Conservation (phyloP, 2,329 filamentous ascomycete genomes). For the Mycosphaerella arachidis region DNA sequence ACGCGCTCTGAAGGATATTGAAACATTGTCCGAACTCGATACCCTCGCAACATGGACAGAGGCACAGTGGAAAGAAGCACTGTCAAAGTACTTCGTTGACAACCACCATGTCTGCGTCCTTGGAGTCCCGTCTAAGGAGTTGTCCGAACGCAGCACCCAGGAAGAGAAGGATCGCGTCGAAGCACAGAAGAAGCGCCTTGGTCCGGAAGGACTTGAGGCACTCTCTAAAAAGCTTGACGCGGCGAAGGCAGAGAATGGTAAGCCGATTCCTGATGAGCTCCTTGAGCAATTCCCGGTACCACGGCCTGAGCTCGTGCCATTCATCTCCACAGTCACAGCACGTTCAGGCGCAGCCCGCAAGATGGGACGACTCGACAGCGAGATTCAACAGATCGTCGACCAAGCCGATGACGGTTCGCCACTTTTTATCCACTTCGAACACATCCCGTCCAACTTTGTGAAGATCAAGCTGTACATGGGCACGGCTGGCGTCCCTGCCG, state of each 20-base stretch:
- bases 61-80: constrained; percentile 73
- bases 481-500: constrained; percentile 70
- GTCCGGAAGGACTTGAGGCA: constrained; percentile 72
- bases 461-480: constrained; percentile 77
- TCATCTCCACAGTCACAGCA: constrained; percentile 82
- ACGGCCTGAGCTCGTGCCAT: constrained; percentile 84
- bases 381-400: constrained; percentile 73
- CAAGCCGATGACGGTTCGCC: constrained; percentile 56
- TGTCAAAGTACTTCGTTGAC: constrained; percentile 79
- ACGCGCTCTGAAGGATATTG: constrained; percentile 40
- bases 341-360: constrained; percentile 72
- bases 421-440: constrained; percentile 94
- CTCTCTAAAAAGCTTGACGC: constrained; percentile 71
- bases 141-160: constrained; percentile 75
- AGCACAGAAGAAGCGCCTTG: constrained; percentile 72
- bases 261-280: constrained; percentile 75
- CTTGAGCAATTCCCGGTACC: constrained; percentile 79
- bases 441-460: constrained; percentile 89
- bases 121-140: constrained; percentile 74
- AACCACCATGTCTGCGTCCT: constrained; percentile 83
- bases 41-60: constrained; percentile 75
- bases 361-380: constrained; percentile 62
- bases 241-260: constrained; percentile 84
- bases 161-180: constrained; percentile 76
- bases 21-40: constrained; percentile 53